Conservation (phyloP, 768 basidiomycete genomes). For the Imleria badia region DNA sequence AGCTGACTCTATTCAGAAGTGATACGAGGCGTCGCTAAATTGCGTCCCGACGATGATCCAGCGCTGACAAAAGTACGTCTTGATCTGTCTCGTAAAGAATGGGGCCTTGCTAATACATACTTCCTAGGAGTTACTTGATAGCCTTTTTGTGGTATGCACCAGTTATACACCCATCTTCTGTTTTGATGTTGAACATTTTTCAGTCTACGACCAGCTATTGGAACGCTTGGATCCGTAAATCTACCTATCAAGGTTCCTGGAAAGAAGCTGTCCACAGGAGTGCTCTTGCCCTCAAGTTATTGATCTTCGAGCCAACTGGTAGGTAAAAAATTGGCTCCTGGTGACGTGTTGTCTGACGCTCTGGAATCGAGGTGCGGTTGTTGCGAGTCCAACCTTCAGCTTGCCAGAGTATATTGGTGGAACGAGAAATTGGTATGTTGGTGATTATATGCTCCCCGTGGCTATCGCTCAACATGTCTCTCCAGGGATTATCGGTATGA, state of each 20-base stretch:
- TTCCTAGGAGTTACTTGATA: constrained; percentile 52
- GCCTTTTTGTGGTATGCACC: constrained; percentile 50
- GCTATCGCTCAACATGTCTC: neutral
- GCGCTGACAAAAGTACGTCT: constrained; percentile 56
- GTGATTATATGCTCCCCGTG: neutral
- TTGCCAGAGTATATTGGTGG: constrained; percentile 92
- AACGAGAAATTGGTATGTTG: constrained; percentile 76
- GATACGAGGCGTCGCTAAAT: constrained; percentile 42
- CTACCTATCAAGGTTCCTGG: constrained; percentile 92
- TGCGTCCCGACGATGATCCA: constrained; percentile 66
- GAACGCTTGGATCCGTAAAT: constrained; percentile 86
- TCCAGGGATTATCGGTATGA: constrained; percentile 62
- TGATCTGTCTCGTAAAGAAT: neutral
- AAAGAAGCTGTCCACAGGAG: constrained; percentile 92
- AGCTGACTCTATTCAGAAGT: constrained; percentile 34
- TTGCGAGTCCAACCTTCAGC: constrained; percentile 95
- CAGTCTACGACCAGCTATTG: constrained; percentile 80
- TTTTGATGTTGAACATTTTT: neutral
- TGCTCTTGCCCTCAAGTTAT: constrained; percentile 88
- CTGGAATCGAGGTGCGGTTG: constrained; percentile 68
- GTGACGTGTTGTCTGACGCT: neutral
- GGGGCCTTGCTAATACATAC: neutral
- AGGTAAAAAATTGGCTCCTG: neutral
- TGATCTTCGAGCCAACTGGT: constrained; percentile 92
- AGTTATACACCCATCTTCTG: neutral